These are phyloP conservation scores for Papiliotrema nemorosa DNA, from an alignment of 1,284 basidiomycete genomes.

Conservation along the genomic window DNA sequence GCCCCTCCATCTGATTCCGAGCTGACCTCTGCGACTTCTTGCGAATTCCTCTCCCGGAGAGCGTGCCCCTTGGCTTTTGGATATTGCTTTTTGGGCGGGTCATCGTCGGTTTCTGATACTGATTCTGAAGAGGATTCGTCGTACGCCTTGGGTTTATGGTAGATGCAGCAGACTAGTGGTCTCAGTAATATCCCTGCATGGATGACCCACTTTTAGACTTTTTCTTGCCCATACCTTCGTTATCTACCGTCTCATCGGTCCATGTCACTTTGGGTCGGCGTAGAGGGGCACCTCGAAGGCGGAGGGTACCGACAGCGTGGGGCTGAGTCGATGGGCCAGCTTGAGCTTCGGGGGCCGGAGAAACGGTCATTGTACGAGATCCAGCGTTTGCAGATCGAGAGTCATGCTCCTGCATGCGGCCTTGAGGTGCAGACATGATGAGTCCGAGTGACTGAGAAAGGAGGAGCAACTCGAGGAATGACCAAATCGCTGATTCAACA, in stretches of 20 bases:
- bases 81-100: constrained; percentile 4
- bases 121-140: constrained; percentile 51
- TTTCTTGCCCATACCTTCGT: constrained; percentile 52
- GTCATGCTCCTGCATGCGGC: neutral
- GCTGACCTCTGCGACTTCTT: constrained; percentile 10
- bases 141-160: constrained; percentile 50
- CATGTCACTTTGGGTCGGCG: constrained; percentile 45
- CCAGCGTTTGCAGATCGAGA: constrained; percentile 14
- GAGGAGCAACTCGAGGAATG: too few species aligned
- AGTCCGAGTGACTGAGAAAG: neutral
- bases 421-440: neutral
- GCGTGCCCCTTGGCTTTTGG: constrained; percentile 5
- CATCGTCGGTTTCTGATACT: constrained; percentile 37
- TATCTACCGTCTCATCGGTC: constrained; percentile 51
- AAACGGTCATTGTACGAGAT: constrained; percentile 32
- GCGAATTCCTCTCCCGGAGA: constrained; percentile 3
- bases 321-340: constrained; percentile 4
- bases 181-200: constrained; percentile 1
- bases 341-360: constrained; percentile 8
- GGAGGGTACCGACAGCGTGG: constrained; percentile 34
- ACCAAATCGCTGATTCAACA: neutral
- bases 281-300: constrained; percentile 42
- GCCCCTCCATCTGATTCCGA: constrained; percentile 39
- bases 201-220: constrained; percentile 52
- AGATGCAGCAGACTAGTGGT: constrained; percentile 53